phyloP scores from a whole-genome alignment of 177 flowering plant genomes.

The Vitis hybrid region DNA sequence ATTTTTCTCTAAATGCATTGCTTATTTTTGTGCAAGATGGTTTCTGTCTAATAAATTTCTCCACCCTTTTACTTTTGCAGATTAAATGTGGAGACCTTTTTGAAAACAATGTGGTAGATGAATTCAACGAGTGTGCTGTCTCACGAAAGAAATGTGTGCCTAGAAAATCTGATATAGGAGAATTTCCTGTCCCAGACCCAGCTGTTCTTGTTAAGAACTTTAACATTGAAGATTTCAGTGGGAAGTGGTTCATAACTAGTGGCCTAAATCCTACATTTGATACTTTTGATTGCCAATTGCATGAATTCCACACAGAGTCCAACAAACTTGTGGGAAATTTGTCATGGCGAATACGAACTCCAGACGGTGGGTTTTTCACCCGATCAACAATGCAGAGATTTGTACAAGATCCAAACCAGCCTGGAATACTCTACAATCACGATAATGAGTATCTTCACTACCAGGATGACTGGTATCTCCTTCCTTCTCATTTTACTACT shows the following conservation, averaged over 20 bases:
- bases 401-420: constrained; percentile 77
- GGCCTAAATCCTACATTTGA: constrained; percentile 95
- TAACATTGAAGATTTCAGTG: constrained; percentile 74
- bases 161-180: constrained; percentile 83
- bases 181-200: constrained; percentile 86
- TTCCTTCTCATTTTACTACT: background rate
- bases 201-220: constrained; percentile 71
- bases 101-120: constrained; percentile 83
- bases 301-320: constrained; percentile 76
- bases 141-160: constrained; percentile 97
- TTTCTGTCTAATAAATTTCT: constrained; percentile 15
- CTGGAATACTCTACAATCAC: constrained; percentile 87
- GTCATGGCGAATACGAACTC: constrained; percentile 85
- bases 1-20: constrained; percentile 6
- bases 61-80: constrained; percentile 38
- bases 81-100: constrained; percentile 95
- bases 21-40: constrained; percentile 3
- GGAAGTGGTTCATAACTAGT: constrained; percentile 91
- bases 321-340: constrained; percentile 81
- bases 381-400: constrained; percentile 70
- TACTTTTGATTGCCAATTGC: constrained; percentile 88
- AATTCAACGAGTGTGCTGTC: constrained; percentile 97
- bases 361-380: constrained; percentile 84
- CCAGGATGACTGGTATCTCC: constrained; percentile 87
- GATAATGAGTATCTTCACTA: constrained; percentile 93